Conservation (phyloP, 768 basidiomycete genomes). For the Rhodotorula babjevae region DNA sequence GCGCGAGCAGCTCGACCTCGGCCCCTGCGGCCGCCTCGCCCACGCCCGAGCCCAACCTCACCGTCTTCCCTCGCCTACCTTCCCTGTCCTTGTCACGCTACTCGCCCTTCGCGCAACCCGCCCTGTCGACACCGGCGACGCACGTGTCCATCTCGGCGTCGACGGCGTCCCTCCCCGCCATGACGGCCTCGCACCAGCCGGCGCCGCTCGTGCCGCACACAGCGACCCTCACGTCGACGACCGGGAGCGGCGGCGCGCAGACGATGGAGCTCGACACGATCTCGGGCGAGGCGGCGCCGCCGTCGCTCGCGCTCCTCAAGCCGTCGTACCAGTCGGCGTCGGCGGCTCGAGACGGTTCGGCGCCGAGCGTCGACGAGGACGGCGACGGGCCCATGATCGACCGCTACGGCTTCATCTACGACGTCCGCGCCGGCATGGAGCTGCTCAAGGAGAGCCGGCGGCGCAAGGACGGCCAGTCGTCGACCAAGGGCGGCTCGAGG, state of each 20-base stretch:
- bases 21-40: background rate
- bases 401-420: slow-evolving; percentile 86
- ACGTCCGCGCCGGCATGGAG: slow-evolving; percentile 73
- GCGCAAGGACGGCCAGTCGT: slow-evolving; percentile 50
- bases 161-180: background rate
- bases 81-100: slow-evolving; percentile 24
- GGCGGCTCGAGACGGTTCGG: slow-evolving; percentile 70
- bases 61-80: slow-evolving; percentile 9
- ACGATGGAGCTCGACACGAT: slow-evolving; percentile 32
- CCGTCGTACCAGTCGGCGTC: slow-evolving; percentile 50
- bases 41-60: background rate
- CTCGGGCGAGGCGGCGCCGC: slow-evolving; percentile 23
- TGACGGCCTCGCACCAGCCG: background rate
- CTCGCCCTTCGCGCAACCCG: slow-evolving; percentile 26
- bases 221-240: background rate
- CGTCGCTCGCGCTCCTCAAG: slow-evolving; percentile 38
- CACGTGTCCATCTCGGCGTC: slow-evolving; percentile 18
- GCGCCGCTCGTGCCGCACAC: background rate
- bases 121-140: slow-evolving; percentile 11
- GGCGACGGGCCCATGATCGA: slow-evolving; percentile 54
- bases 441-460: slow-evolving; percentile 54
- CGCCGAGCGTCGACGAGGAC: slow-evolving; percentile 46
- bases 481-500: slow-evolving; percentile 53
- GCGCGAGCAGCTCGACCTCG: background rate
- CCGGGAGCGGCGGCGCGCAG: background rate